Evolutionary conservation across 192 early-diverging fungal species (phyloP), one percentile per base, ranked within the genome.

Genomic region (Podochytrium sp.): DNA sequence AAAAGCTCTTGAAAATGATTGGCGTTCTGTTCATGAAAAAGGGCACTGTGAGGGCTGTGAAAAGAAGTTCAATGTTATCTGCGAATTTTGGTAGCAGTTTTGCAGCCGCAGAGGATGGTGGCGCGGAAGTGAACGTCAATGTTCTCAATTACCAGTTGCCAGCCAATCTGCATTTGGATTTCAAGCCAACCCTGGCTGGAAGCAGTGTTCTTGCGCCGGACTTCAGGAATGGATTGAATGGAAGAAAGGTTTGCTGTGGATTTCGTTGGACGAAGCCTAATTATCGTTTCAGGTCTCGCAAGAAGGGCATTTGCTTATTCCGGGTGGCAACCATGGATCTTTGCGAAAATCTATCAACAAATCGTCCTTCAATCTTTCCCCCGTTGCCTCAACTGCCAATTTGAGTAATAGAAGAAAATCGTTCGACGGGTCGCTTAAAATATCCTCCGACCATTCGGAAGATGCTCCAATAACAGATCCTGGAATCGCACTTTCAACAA

Each of bases 21-120:
- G n/a, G n/a, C n/a, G n/a, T n/a, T n/a, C n/a, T n/a, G n/a, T n/a
- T n/a, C n/a, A n/a, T n/a, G n/a, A n/a, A n/a, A n/a, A n/a, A n/a
- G n/a, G 52, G 7, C 10, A 18, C 52, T 25, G 29, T 55, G 5
- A 6, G 4, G 5, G 52, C 52, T 6, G 10, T 55, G n/a, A 65
- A 65, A 43, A 43, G 39, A 5, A 65, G 63, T 41, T 27, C 63
- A 2, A n/a, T 30, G 18, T 30, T 65, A 12, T 43, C 6, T 7
- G 63, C 63, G 38, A 65, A 65, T 30, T 65, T 38, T 27, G 63
- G 63, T 10, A 23, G 7, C 6, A 65, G 63, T 29, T 65, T 65
- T 25, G 25, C 60, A 25, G 27, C 37, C 12, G n/a, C n/a, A n/a
- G 27, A 4, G 12, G 63, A 65, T 20, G 20, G 27, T 3, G 38